Conservation (phyloP, 768 basidiomycete genomes). For the Naganishia vaughanmartiniae region DNA sequence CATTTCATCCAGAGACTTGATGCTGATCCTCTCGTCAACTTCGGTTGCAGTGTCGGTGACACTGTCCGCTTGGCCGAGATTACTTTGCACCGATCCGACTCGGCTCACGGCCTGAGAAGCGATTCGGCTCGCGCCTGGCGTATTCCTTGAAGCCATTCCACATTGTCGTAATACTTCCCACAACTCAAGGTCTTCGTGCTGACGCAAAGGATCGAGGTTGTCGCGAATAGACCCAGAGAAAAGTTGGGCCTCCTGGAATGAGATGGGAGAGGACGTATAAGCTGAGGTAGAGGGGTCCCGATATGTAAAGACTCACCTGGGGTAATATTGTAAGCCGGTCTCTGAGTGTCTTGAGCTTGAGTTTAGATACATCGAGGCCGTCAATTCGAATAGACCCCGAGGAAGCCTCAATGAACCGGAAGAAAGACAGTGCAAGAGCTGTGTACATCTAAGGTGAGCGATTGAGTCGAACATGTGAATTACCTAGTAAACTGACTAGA, state of each 20-base stretch:
- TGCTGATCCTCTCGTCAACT: constrained; percentile 45
- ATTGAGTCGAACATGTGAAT: neutral
- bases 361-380: constrained; percentile 52
- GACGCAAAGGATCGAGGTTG: constrained; percentile 50
- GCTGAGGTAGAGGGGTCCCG: neutral
- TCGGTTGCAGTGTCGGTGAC: constrained; percentile 29
- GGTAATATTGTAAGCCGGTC: constrained; percentile 63
- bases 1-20: constrained; percentile 49
- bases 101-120: constrained; percentile 35
- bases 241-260: constrained; percentile 20
- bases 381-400: constrained; percentile 53
- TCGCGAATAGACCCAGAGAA: constrained; percentile 40
- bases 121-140: constrained; percentile 22
- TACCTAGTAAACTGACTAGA: constrained; percentile 18
- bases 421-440: constrained; percentile 54
- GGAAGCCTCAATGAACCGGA: constrained; percentile 54
- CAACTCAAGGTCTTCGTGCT: constrained; percentile 45
- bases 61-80: constrained; percentile 20
- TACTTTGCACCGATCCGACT: constrained; percentile 26
- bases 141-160: constrained; percentile 38
- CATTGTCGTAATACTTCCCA: constrained; percentile 45
- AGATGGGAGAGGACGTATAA: neutral
- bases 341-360: constrained; percentile 57
- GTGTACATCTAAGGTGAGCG: neutral
- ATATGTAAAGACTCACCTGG: constrained; percentile 35